Evolutionary conservation across 1,139 yeast species (phyloP).

Genomic region (Scheffersomyces parashehatae): DNA sequence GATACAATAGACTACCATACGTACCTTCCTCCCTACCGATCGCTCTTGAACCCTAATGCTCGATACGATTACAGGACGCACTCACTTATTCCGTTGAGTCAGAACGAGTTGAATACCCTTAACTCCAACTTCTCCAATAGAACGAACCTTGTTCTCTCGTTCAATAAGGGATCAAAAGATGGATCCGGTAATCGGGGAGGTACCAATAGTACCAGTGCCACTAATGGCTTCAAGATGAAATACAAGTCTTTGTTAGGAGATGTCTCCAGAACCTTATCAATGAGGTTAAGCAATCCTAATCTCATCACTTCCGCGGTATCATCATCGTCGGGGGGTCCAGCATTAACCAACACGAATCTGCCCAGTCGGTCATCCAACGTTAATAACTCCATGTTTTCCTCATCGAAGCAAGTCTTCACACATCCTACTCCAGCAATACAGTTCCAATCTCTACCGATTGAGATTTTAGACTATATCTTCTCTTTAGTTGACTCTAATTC

Average conservation of each 20-base stretch:
- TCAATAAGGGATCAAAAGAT: slow-evolving; percentile 3
- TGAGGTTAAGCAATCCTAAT: slow-evolving; percentile 21
- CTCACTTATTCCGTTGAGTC: slow-evolving; percentile 38
- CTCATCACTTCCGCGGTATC: slow-evolving; percentile 3
- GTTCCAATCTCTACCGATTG: slow-evolving; percentile 32
- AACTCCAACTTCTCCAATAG: slow-evolving; percentile 9
- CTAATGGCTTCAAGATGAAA: slow-evolving; percentile 37
- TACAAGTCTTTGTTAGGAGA: slow-evolving; percentile 44
- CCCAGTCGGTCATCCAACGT: slow-evolving; percentile 1
- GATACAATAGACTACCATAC: slow-evolving; percentile 26
- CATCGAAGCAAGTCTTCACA: slow-evolving; percentile 1
- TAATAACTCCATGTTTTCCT: neutral
- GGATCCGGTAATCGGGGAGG: slow-evolving; percentile 1
- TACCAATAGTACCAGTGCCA: slow-evolving; percentile 6
- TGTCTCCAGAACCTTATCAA: slow-evolving; percentile 30
- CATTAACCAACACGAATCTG: slow-evolving; percentile 1
- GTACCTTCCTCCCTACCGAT: slow-evolving; percentile 47
- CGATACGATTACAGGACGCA: slow-evolving; percentile 47
- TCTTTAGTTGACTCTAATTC: slow-evolving; percentile 26
- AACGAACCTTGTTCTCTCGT: slow-evolving; percentile 13
- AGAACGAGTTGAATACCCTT: slow-evolving; percentile 27
- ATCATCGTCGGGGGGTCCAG: neutral
- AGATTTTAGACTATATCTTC: slow-evolving; percentile 36
- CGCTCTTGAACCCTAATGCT: slow-evolving; percentile 42
- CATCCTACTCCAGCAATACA: slow-evolving; percentile 11